Base-by-base conservation (phyloP, 176 grass and related monocot species). In the Otatea glauca region DNA sequence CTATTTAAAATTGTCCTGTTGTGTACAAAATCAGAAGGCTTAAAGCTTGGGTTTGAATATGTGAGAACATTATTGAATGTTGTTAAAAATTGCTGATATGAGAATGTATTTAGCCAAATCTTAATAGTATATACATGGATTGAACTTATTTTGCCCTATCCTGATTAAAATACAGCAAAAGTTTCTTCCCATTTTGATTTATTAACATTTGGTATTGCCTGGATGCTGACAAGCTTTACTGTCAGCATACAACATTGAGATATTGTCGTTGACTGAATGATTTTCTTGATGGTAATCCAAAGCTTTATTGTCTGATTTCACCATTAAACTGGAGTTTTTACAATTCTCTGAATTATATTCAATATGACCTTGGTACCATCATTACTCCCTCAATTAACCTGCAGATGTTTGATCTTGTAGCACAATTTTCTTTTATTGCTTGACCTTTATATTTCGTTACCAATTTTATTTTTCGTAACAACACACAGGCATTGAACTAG, bases 41-140 rank as follows among this genome's bases (percentile, higher is more conserved):
- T n/a, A n/a, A n/a, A n/a, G n/a, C n/a, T n/a, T n/a, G n/a, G n/a
- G n/a, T n/a, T n/a, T n/a, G n/a, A n/a, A n/a, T n/a, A n/a, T 66
- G 13, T 5, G 23, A 45, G 39, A 49, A 49, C 43, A 14, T 78
- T 29, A 0, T 59, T n/a, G n/a, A n/a, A n/a, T n/a, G n/a, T n/a
- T n/a, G n/a, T n/a, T n/a, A n/a, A n/a, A n/a, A n/a, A n/a, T 72
- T 74, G 73, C 13, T 17, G 17, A 84, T 29, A 16, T 51, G 15
- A 17, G 21, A 59, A 77, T 66, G 0, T 65, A 0, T 66, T 77
- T 60, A 12, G 21, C 0, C 8, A 41, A 21, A 86, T 72, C 24
- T 38, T 65, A 29, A 76, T 38, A 38, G 4, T 53, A 68, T 68
- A 67, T 79, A 14, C 25, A 48, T 85, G 14, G 3, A 45, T 45